Evolutionary conservation across 805 yeast genomes (phyloP).

Genomic region (Hanseniaspora osmophila): DNA sequence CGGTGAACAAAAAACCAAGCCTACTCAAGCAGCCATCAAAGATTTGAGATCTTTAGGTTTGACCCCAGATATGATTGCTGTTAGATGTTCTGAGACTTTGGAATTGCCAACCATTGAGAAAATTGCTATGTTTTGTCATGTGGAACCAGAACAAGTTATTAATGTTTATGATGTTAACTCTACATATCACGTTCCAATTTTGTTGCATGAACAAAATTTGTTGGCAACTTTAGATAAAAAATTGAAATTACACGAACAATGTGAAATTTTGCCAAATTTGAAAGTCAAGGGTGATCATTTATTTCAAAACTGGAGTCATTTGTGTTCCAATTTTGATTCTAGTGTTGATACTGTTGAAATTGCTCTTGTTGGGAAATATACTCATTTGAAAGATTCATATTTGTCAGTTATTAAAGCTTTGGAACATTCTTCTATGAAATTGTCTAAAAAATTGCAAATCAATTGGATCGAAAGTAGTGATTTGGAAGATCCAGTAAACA

Average conservation of each 20-base stretch:
- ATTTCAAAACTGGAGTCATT: slow-evolving; percentile 61
- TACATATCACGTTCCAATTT: slow-evolving; percentile 91
- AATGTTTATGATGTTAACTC: slow-evolving; percentile 95
- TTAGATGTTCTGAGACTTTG: slow-evolving; percentile 80
- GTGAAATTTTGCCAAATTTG: slow-evolving; percentile 36
- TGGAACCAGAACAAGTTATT: slow-evolving; percentile 93
- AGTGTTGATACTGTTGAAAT: slow-evolving; percentile 79
- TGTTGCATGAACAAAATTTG: slow-evolving; percentile 77
- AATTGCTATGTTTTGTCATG: slow-evolving; percentile 98
- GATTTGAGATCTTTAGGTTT: slow-evolving; percentile 92
- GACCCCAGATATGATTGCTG: slow-evolving; percentile 92
- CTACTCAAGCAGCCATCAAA: slow-evolving; percentile 97
- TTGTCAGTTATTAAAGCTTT: slow-evolving; percentile 87
- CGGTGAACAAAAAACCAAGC: slow-evolving; percentile 98
- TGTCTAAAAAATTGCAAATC: slow-evolving; percentile 71
- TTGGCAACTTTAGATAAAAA: slow-evolving; percentile 58
- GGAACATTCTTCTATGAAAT: slow-evolving; percentile 89
- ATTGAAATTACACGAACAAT: slow-evolving; percentile 37
- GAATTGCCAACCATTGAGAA: slow-evolving; percentile 80
- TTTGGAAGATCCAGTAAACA: slow-evolving; percentile 65
- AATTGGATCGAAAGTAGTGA: slow-evolving; percentile 94
- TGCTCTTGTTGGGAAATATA: slow-evolving; percentile 95
- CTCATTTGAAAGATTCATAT: slow-evolving; percentile 88
- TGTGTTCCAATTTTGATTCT: slow-evolving; percentile 70
- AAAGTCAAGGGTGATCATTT: slow-evolving; percentile 51